Conservation (phyloP, 352 stramenopile genomes). For the Elongisporangium undulatum region DNA sequence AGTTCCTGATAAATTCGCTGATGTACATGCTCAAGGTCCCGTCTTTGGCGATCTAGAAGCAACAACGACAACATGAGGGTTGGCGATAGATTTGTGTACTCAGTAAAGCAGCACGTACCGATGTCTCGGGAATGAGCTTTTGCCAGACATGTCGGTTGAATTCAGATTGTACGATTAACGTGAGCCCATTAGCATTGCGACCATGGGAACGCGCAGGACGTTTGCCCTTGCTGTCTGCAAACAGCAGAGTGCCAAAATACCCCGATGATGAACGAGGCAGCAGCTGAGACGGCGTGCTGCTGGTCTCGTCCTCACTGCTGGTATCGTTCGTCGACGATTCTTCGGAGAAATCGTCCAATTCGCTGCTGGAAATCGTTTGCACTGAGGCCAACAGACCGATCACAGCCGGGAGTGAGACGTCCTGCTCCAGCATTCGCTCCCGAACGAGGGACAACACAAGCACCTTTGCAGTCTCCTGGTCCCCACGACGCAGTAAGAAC, state of each 20-base stretch:
- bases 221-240: background rate
- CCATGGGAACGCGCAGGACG: background rate
- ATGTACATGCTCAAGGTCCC: conserved; percentile 51
- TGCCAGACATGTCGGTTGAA: conserved; percentile 57
- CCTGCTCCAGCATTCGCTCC: conserved; percentile 49
- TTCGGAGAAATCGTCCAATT: conserved; percentile 24
- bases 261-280: conserved; percentile 8
- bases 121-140: conserved; percentile 28
- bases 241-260: background rate
- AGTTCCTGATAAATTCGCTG: conserved; percentile 58
- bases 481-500: conserved; percentile 57
- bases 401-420: conserved; percentile 23
- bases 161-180: conserved; percentile 52
- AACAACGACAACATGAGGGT: no score
- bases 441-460: conserved; percentile 51
- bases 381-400: conserved; percentile 31
- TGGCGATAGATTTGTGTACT: no score
- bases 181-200: conserved; percentile 38
- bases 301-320: conserved; percentile 30
- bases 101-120: conserved; percentile 30
- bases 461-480: conserved; percentile 36
- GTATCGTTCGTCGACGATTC: conserved; percentile 26
- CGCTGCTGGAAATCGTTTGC: conserved; percentile 35
- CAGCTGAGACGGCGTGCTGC: background rate
- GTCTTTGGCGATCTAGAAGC: conserved; percentile 26